Conservation (phyloP, 139 green algal species). For the Choricystis sp. region DNA sequence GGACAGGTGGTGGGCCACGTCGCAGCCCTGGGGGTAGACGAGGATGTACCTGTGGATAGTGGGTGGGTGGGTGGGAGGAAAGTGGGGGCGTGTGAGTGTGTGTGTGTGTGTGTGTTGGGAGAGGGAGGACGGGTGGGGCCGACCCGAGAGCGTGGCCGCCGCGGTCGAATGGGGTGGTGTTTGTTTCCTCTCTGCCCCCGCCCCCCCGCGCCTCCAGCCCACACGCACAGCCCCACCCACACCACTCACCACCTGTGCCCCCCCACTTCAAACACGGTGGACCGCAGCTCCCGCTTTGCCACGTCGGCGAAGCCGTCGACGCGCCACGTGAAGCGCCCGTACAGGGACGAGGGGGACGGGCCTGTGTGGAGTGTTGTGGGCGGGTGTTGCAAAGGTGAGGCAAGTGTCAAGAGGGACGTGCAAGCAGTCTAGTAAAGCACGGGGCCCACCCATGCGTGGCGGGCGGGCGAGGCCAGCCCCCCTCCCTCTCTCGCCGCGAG, state of each 20-base stretch:
- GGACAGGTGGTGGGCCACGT: slow-evolving; percentile 94
- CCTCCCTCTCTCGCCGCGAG: not conserved
- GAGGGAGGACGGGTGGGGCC: not conserved
- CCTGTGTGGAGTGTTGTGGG: slow-evolving; percentile 37
- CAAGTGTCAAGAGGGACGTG: not conserved
- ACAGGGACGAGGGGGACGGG: slow-evolving; percentile 30
- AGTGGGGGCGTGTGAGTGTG: not conserved
- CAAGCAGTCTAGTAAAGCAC: not conserved
- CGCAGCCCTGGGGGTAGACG: slow-evolving; percentile 92
- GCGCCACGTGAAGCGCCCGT: slow-evolving; percentile 96
- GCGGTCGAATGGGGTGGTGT: not conserved
- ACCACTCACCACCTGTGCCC: slow-evolving; percentile 78
- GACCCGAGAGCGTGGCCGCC: too few species aligned
- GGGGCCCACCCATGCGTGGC: not conserved
- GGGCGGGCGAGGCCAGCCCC: too few species aligned
- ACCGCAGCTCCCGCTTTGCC: slow-evolving; percentile 84
- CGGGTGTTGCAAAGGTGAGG: not conserved
- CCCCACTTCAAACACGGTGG: slow-evolving; percentile 83
- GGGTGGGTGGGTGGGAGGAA: not conserved
- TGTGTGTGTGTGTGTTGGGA: not conserved
- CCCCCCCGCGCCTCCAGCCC: not conserved
- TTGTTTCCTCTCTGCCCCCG: too few species aligned
- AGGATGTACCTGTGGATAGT: slow-evolving; percentile 80
- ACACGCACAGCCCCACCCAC: not conserved
- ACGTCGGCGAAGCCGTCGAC: slow-evolving; percentile 89